Conservation (phyloP, 306 rosid species). For the Rosa lucieae region DNA sequence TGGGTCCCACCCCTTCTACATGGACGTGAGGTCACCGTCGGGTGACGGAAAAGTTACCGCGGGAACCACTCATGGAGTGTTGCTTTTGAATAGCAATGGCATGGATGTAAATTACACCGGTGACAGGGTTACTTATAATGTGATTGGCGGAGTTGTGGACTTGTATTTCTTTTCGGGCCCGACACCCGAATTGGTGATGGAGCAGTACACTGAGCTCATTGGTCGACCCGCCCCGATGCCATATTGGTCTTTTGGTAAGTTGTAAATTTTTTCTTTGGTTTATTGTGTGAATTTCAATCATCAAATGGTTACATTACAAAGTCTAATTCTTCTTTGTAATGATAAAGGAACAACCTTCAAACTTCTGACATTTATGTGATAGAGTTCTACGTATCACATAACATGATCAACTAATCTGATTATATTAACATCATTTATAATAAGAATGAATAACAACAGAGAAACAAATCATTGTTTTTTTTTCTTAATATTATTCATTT, state of each 20-base stretch:
- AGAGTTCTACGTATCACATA: too few relatives aligned
- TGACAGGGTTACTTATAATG: constrained; percentile 61
- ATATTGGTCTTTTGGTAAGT: constrained; percentile 91
- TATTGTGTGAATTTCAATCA: neutral
- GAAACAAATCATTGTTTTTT: too few relatives aligned
- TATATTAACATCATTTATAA: too few relatives aligned
- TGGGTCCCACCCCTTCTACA: constrained; percentile 82
- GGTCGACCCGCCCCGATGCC: constrained; percentile 89
- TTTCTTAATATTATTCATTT: too few relatives aligned
- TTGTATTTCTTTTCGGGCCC: constrained; percentile 72
- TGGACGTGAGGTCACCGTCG: constrained; percentile 60
- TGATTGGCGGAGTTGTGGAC: constrained; percentile 75
- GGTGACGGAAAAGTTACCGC: constrained; percentile 37
- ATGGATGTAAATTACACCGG: constrained; percentile 70
- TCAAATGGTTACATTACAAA: too few relatives aligned
- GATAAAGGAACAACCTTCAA: too few relatives aligned
- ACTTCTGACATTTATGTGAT: too few relatives aligned
- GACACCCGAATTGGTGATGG: constrained; percentile 59
- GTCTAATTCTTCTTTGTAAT: neutral
- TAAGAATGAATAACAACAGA: too few relatives aligned
- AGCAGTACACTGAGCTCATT: constrained; percentile 72
- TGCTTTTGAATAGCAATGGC: constrained; percentile 72
- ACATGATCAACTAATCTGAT: too few relatives aligned
- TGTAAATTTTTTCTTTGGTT: neutral
- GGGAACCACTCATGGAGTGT: constrained; percentile 74